phyloP scores from a whole-genome alignment of 495 filamentous ascomycete species.

The Podospora sp. region DNA sequence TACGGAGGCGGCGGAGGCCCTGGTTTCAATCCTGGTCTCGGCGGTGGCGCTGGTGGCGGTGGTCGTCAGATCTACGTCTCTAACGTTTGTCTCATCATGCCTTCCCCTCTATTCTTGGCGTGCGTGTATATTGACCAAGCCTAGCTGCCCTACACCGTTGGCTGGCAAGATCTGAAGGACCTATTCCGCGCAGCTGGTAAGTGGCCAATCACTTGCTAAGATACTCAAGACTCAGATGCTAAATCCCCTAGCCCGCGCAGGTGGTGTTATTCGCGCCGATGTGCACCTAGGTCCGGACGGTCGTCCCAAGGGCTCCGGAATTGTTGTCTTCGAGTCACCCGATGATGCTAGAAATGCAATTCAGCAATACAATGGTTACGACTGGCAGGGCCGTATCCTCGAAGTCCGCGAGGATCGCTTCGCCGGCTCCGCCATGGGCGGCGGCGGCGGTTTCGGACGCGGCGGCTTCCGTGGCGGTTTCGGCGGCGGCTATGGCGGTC shows the following conservation, averaged over 20 bases:
- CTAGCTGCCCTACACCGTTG: conserved; percentile 95
- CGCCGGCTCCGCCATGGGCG: conserved; percentile 65
- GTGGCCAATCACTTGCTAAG: conserved; percentile 36
- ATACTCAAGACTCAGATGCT: neutral
- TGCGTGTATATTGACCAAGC: conserved; percentile 42
- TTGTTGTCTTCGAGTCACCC: conserved; percentile 92
- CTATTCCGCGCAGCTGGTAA: conserved; percentile 97
- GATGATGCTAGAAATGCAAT: conserved; percentile 97
- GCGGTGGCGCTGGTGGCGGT: conserved; percentile 52
- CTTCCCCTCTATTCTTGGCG: conserved; percentile 21
- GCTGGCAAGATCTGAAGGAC: conserved; percentile 99
- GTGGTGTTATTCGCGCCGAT: conserved; percentile 91
- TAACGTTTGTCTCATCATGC: conserved; percentile 78
- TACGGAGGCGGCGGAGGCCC: conserved; percentile 42
- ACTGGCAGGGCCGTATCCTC: conserved; percentile 92
- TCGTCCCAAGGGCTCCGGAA: conserved; percentile 92
- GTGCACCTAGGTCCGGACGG: conserved; percentile 91
- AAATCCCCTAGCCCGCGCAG: conserved; percentile 56
- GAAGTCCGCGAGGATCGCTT: conserved; percentile 98
- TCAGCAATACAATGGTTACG: conserved; percentile 95
- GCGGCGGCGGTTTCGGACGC: conserved; percentile 59
- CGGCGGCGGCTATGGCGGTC: conserved; percentile 38
- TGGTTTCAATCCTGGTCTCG: conserved; percentile 49
- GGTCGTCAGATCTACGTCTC: conserved; percentile 92
- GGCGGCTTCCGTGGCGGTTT: conserved; percentile 52